Conservation (phyloP, 768 basidiomycete genomes). For the Roridomyces roridus region DNA sequence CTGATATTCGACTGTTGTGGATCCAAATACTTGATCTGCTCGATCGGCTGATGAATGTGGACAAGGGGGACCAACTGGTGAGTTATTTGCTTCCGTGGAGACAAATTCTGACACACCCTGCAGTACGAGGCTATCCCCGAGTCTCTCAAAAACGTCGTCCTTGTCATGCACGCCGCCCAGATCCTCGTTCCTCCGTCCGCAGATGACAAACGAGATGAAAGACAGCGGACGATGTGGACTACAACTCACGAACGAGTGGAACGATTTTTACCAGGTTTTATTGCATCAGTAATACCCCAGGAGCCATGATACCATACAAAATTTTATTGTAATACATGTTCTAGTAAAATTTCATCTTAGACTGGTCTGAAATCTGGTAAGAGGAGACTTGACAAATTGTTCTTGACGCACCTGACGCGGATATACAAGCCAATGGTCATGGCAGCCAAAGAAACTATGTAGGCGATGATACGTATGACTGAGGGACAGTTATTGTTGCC, state of each 20-base stretch:
- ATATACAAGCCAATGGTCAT: slow-evolving; percentile 50
- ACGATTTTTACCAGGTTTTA: slow-evolving; percentile 90
- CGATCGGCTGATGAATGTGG: slow-evolving; percentile 87
- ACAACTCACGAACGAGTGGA: slow-evolving; percentile 88
- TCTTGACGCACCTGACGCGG: slow-evolving; percentile 55
- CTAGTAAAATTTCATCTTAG: slow-evolving; percentile 65
- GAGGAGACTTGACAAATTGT: not conserved
- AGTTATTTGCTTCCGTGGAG: slow-evolving; percentile 32
- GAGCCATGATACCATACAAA: slow-evolving; percentile 22
- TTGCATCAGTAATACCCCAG: slow-evolving; percentile 70
- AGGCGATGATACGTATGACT: slow-evolving; percentile 55
- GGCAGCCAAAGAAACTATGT: slow-evolving; percentile 58
- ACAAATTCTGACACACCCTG: not conserved
- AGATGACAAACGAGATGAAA: slow-evolving; percentile 58
- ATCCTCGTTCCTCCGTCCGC: slow-evolving; percentile 76
- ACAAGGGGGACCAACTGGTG: slow-evolving; percentile 87
- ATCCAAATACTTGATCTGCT: slow-evolving; percentile 88
- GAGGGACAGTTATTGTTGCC: slow-evolving; percentile 41
- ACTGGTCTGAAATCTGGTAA: slow-evolving; percentile 45
- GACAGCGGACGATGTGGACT: slow-evolving; percentile 79
- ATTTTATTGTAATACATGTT: slow-evolving; percentile 35
- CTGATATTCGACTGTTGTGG: slow-evolving; percentile 81
- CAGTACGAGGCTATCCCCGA: slow-evolving; percentile 96
- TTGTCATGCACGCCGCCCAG: slow-evolving; percentile 92
- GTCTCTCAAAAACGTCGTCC: slow-evolving; percentile 93